These are phyloP conservation scores for Calendula officinalis DNA, from an alignment of 129 eudicot genomes.

Conservation along the genomic window DNA sequence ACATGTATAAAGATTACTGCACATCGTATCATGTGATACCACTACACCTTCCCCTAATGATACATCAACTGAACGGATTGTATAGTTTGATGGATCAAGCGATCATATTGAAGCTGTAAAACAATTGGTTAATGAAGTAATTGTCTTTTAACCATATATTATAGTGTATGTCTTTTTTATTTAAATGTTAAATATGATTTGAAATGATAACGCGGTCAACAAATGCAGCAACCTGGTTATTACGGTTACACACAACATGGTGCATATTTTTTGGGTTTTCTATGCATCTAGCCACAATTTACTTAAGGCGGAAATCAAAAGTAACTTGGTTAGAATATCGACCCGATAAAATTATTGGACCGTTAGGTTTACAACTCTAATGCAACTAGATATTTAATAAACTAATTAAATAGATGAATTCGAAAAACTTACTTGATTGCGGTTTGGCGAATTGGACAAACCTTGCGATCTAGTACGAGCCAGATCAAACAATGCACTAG, in stretches of 20 bases:
- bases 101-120: constrained; percentile 90
- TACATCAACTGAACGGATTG: constrained; percentile 61
- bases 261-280: constrained; percentile 60
- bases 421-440: too few relatives aligned
- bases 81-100: constrained; percentile 71
- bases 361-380: too few relatives aligned
- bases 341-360: too few relatives aligned
- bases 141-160: not conserved
- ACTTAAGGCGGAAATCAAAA: too few relatives aligned
- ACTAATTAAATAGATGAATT: too few relatives aligned
- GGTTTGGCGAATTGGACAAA: too few relatives aligned
- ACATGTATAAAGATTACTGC: not conserved
- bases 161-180: not conserved
- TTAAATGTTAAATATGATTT: constrained; percentile 14
- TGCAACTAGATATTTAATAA: too few relatives aligned
- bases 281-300: too few relatives aligned
- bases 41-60: constrained; percentile 85
- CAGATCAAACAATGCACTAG: too few relatives aligned
- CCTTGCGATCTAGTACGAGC: too few relatives aligned
- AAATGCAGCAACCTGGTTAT: constrained; percentile 73
- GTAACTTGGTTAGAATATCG: too few relatives aligned
- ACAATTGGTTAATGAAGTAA: constrained; percentile 75
- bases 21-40: too few relatives aligned
- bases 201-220: constrained; percentile 51
- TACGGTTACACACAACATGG: constrained; percentile 69